Conservation (phyloP, 1,284 basidiomycete genomes). For the Butyriboletus appendiculatus region DNA sequence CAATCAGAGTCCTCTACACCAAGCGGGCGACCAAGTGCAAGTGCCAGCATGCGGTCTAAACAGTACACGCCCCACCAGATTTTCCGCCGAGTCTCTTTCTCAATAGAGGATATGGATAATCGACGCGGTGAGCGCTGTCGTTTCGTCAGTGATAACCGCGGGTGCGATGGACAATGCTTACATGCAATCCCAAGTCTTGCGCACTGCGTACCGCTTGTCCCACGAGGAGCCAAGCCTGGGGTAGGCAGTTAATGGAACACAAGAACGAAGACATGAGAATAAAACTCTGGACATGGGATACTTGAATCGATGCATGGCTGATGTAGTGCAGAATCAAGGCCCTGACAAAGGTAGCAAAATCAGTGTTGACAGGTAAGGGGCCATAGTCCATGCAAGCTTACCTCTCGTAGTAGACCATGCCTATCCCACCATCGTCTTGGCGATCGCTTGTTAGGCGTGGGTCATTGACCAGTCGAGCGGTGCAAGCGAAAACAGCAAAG, state of each 20-base stretch:
- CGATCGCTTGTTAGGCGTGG: slow-evolving; percentile 60
- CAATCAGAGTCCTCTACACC: slow-evolving; percentile 81
- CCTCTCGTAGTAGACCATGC: slow-evolving; percentile 87
- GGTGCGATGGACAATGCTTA: slow-evolving; percentile 41
- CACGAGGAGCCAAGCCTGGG: slow-evolving; percentile 87
- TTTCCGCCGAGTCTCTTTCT: slow-evolving; percentile 86
- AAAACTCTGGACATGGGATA: slow-evolving; percentile 86
- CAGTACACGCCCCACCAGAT: slow-evolving; percentile 92
- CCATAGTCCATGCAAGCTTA: slow-evolving; percentile 34
- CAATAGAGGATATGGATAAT: slow-evolving; percentile 65
- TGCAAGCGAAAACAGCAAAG: slow-evolving; percentile 84
- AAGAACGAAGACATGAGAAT: slow-evolving; percentile 86
- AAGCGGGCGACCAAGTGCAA: slow-evolving; percentile 80
- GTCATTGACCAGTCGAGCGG: slow-evolving; percentile 77
- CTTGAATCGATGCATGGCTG: slow-evolving; percentile 77
- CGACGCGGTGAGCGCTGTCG: slow-evolving; percentile 77
- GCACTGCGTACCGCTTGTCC: slow-evolving; percentile 86
- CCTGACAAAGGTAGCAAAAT: slow-evolving; percentile 40
- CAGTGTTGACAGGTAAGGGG: slow-evolving; percentile 1
- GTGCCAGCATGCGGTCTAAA: slow-evolving; percentile 86
- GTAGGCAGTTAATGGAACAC: slow-evolving; percentile 87
- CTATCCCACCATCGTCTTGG: slow-evolving; percentile 75
- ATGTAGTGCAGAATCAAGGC: slow-evolving; percentile 88
- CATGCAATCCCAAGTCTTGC: slow-evolving; percentile 88
- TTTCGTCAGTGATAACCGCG: slow-evolving; percentile 15